Conservation (phyloP, 208 protist species). For the Leishmania tropica region DNA sequence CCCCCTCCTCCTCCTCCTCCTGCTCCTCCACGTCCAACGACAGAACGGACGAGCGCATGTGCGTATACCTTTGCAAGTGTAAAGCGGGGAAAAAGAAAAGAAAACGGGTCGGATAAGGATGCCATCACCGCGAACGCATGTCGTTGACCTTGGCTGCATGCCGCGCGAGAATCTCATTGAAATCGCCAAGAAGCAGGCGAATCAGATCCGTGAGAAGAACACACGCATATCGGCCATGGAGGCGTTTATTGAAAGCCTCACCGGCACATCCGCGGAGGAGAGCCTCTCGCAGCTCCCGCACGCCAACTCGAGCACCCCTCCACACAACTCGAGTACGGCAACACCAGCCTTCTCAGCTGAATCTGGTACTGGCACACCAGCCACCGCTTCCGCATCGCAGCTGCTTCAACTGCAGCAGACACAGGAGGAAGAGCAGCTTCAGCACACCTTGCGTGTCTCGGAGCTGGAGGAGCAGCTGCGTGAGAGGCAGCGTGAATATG, state of each 20-base stretch:
- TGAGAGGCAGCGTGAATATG: constrained; percentile 27
- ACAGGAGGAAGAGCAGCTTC: constrained; percentile 39
- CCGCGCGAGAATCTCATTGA: constrained; percentile 61
- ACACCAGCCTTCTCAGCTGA: not conserved
- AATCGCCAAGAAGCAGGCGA: constrained; percentile 59
- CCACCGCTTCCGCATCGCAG: constrained; percentile 7
- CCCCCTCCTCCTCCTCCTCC: too few relatives aligned
- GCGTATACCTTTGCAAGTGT: not conserved
- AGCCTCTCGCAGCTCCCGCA: constrained; percentile 6
- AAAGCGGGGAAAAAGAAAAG: not conserved
- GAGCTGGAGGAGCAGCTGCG: constrained; percentile 38
- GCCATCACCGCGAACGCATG: constrained; percentile 41
- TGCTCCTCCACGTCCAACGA: not conserved
- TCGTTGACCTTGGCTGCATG: constrained; percentile 58
- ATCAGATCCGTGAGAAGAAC: constrained; percentile 62
- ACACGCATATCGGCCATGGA: constrained; percentile 44
- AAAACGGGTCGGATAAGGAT: not conserved
- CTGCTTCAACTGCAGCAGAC: constrained; percentile 26
- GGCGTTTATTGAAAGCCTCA: constrained; percentile 49
- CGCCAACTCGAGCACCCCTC: not conserved
- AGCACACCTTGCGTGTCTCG: constrained; percentile 34
- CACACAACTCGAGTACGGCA: not conserved
- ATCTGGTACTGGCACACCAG: not conserved
- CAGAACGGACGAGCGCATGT: not conserved
- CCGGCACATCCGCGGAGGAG: constrained; percentile 19